Evolutionary conservation across 441 rosid species (phyloP), one percentile per base, ranked within the genome.

Genomic region (Geranium incanum): DNA sequence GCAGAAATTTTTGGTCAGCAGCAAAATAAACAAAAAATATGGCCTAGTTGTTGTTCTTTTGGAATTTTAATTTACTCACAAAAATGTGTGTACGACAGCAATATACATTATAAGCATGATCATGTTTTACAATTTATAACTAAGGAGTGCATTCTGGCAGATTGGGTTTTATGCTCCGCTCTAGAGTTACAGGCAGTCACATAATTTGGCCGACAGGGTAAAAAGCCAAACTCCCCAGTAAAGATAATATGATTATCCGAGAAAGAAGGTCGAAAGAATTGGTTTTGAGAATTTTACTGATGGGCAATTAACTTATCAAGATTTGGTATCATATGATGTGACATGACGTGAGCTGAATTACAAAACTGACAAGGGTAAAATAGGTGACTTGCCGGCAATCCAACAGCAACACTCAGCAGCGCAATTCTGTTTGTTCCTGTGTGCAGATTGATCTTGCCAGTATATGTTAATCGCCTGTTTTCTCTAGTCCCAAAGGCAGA

Each of bases 401-500:
- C 99, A 82, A 92, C 91, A 11, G 98, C 95, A 65, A 95, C 90
- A 74, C 99, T 95, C 74, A 95, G 86, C 75, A 93, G 83, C 1
- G 97, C 96, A 33, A 95, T 93, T 82, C 72, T 85, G 86, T 95
- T 95, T 68, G 78, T 85, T 78, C 98, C 98, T 70, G 93, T 81
- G 68, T 11, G 91, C 73, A 95, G 80, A 82, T 88, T 86, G 84
- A 89, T 86, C 86, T 89, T 92, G 62, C 93, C 95, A 1, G 80
- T 80, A 67, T 84, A 95, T 66, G 83, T 88, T 71, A 95, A 83
- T 80, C 89, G 85, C 82, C 91, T 82, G 67, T 87, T 84, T 79
- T 88, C 75, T 78, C 98, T 89, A 43, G 97, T 89, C 74, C 98
- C 97, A 62, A 80, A 88, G 19, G 97, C 90, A 79, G 98, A 93